Evolutionary conservation across 495 filamentous ascomycete species (phyloP), one percentile per base, ranked within the genome.

Genomic region (Aspergillus carlsbadensis): DNA sequence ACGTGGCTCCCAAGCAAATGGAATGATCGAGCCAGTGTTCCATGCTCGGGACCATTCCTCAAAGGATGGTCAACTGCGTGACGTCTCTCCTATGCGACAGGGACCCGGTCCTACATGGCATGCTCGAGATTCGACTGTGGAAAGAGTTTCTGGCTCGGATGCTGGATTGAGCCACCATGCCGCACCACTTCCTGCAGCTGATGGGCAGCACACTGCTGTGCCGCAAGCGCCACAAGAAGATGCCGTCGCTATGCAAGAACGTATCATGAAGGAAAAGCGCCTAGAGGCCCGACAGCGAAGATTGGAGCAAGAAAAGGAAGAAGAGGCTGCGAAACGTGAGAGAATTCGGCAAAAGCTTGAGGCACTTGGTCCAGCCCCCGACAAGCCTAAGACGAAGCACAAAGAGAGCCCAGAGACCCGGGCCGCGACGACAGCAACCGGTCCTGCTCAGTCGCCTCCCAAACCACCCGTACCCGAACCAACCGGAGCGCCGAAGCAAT

Each of bases 331-430:
- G 17, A 86, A 81, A 58, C 82, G 85, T 59, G 92, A 96, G 67
- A 81, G 94, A 40, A 90, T 98, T 60, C 81, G 85, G 29, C 78
- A 89, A 60, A 96, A 93, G 72, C 77, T 98, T 47, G 91, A 88
- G 61, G 81, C 81, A 6, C 72, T 98, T 59, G 92, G 89, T 0
- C 80, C 85, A 41, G 69, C 84, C 6, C 88, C 88, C 3, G 71
- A 78, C 18, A 77, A 78, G 45, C 79, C 89, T 41, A 86, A 85
- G 34, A 20, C 56, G 17, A 69, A 69, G 41, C 60, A 66, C 39
- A 72, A 76, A 52, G 70, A 78, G 26, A 59, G 62, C 20, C 18
- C 60, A 21, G 73, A 76, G 44, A 65, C 56, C 40, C 71, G 70
- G 40, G 29, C 62, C 50, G 69, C 74, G 35, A 33, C 48, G 8